Conservation (phyloP, 1,284 basidiomycete species). For the Pseudozyma tsukubaensis region DNA sequence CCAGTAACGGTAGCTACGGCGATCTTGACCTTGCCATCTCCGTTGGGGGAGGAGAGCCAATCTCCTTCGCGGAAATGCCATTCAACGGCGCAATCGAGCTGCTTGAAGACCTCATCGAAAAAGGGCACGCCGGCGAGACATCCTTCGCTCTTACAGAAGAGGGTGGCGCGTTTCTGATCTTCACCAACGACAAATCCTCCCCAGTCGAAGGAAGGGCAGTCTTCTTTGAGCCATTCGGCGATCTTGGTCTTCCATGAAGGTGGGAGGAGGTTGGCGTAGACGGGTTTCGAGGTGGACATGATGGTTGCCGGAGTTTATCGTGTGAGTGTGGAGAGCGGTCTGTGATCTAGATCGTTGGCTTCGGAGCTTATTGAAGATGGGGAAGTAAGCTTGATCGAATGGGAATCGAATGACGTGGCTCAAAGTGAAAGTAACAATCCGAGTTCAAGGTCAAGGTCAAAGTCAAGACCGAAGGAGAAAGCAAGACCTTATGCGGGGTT, state of each 20-base stretch:
- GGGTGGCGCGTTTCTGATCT: constrained; percentile 82
- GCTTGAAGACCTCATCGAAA: constrained; percentile 90
- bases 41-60: constrained; percentile 67
- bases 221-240: constrained; percentile 86
- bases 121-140: constrained; percentile 95
- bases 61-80: constrained; percentile 92
- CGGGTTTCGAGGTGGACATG: constrained; percentile 24
- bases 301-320: background rate
- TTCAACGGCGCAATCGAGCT: constrained; percentile 90
- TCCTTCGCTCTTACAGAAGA: constrained; percentile 85
- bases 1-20: constrained; percentile 88
- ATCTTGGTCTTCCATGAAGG: constrained; percentile 76
- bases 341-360: too few species aligned
- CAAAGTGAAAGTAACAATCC: too few species aligned
- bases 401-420: too few species aligned
- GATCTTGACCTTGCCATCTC: constrained; percentile 73
- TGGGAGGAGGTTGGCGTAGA: constrained; percentile 59
- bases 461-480: too few species aligned
- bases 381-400: constrained; percentile 3
- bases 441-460: too few species aligned
- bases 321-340: too few species aligned
- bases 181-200: constrained; percentile 98
- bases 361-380: background rate
- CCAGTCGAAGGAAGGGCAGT: constrained; percentile 96
- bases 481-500: too few species aligned